Base-by-base conservation (phyloP, 2,329 filamentous ascomycete genomes). In the Ophiostoma pallidulum region DNA sequence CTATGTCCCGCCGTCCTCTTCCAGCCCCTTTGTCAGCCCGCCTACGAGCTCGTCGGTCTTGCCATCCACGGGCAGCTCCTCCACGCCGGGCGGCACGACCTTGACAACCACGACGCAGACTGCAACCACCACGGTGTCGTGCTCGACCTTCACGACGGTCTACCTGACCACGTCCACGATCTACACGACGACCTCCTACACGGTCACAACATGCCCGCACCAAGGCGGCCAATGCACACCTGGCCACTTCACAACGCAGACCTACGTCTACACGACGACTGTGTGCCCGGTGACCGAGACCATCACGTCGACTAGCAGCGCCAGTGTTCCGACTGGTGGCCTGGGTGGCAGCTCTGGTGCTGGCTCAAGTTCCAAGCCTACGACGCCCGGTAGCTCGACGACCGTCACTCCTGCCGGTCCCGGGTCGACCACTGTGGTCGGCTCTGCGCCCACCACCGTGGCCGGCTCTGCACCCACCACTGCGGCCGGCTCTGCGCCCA, bases 201-300 rank as follows among this genome's bases (percentile, higher is more conserved):
- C 59, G 41, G 45, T 61, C 39, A 59, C 54, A 1, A 50, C 51
- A 24, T 63, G 59, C 47, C 45, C 55, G 8, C 49, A 55, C 3
- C 56, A 41, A 9, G 33, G 57, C 10, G 57, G 57, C 31, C 48
- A 56, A 45, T 62, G 59, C 56, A 56, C 57, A 7, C 51, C 20
- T 22, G 53, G 52, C 29, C 16, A 41, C 13, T 52, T 56, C 9
- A 60, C 56, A 26, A 57, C 56, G 7, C 51, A 59, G 56, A 58
- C 57, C 26, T 53, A 61, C 42, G 54, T 60, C 41, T 39, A 58
- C n/a, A 45, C 67, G 8, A 45, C 68, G 29, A 71, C 68, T 6
- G 58, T 69, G 48, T 69, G 66, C 61, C 67, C 68, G 12, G 61
- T 70, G 41, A 47, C 45, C 5, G 54, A 53, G 38, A 46, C 53